These are phyloP conservation scores for Podaxis sp. DNA, from an alignment of 768 basidiomycete species.

Conservation along the genomic window DNA sequence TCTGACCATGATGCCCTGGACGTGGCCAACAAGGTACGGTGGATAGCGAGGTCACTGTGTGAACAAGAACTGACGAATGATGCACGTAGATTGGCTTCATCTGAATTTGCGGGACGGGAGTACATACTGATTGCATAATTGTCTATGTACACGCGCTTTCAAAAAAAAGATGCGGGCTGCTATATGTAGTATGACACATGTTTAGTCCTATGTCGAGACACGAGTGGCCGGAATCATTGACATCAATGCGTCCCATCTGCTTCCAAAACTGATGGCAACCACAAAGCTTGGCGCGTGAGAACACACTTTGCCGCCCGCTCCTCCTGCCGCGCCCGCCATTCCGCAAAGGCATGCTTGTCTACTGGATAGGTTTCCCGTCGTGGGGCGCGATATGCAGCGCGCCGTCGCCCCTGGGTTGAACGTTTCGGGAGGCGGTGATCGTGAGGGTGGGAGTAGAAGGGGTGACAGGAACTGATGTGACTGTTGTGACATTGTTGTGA, in stretches of 20 bases:
- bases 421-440: too few species aligned
- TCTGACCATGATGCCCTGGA: conserved; percentile 96
- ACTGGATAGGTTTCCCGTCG: too few species aligned
- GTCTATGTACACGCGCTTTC: not conserved
- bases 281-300: not conserved
- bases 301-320: not conserved
- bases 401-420: too few species aligned
- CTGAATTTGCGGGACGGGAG: conserved; percentile 38
- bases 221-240: not conserved
- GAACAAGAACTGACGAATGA: not conserved
- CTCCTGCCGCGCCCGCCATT: not conserved
- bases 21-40: conserved; percentile 89
- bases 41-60: conserved; percentile 7
- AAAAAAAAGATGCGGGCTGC: not conserved
- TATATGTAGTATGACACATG: conserved; percentile 1
- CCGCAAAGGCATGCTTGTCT: not conserved
- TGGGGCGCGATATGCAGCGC: too few species aligned
- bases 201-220: not conserved
- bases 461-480: conserved; percentile 8
- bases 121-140: not conserved
- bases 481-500: not conserved
- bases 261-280: conserved; percentile 5
- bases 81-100: conserved; percentile 85
- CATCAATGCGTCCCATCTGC: not conserved
- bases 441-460: too few species aligned